phyloP scores from a whole-genome alignment of 306 rosid species.

The Vachellia pachyceras region DNA sequence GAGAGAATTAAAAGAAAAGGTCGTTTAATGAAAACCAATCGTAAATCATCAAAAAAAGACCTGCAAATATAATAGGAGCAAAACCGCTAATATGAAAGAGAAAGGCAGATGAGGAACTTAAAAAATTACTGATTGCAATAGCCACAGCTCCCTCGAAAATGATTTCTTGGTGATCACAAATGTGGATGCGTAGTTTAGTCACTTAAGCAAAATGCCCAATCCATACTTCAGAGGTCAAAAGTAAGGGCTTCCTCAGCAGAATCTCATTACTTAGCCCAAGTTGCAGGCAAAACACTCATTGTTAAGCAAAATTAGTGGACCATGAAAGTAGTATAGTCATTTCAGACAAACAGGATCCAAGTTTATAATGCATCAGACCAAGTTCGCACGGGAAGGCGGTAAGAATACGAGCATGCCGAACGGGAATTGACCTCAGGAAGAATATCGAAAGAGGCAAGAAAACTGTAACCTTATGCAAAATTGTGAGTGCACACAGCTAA shows the following conservation, averaged over 20 bases:
- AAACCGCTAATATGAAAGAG: background rate
- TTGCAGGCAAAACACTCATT: slow-evolving; percentile 27
- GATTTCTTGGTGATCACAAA: slow-evolving; percentile 16
- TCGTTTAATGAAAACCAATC: too few species aligned
- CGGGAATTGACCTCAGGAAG: slow-evolving; percentile 28
- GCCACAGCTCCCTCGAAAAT: slow-evolving; percentile 14
- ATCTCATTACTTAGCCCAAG: slow-evolving; percentile 2
- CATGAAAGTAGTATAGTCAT: background rate
- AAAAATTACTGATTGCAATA: background rate
- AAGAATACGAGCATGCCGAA: background rate
- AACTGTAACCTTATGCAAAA: slow-evolving; percentile 20
- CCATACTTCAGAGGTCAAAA: background rate
- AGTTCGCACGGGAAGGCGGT: background rate
- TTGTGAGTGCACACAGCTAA: slow-evolving; percentile 22
- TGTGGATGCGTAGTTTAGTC: background rate
- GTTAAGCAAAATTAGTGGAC: slow-evolving; percentile 24
- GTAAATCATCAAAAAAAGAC: background rate
- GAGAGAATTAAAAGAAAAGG: too few species aligned
- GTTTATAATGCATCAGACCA: slow-evolving; percentile 23
- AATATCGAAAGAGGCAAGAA: slow-evolving; percentile 1
- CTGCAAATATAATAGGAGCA: slow-evolving; percentile 4
- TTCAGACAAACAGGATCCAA: slow-evolving; percentile 23
- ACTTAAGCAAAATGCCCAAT: background rate
- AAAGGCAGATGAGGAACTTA: slow-evolving; percentile 12
- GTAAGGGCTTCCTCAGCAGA: background rate